Evolutionary conservation across 169 alveolate genomes (phyloP).

Genomic region (Pseudocohnilembus persalinus): DNA sequence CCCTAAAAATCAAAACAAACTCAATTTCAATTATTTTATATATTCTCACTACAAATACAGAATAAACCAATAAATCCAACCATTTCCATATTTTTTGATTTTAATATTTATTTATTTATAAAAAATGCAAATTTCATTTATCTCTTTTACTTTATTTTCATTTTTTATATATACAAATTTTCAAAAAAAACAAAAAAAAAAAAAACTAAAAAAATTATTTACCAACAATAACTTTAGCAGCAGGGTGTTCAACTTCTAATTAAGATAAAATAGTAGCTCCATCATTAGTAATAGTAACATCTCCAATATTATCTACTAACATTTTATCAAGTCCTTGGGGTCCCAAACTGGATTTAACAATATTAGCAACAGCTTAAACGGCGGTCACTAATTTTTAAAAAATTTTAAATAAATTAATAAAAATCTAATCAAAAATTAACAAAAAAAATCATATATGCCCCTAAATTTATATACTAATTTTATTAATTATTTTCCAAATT

Average conservation of each 20-base stretch:
- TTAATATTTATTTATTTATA: no score
- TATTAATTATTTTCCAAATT: not conserved
- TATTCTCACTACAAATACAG: no score
- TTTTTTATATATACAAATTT: no score
- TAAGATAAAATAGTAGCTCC: constrained; percentile 99
- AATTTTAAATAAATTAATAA: not conserved
- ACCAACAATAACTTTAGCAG: constrained; percentile 91
- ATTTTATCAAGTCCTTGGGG: constrained; percentile 99
- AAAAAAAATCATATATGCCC: not conserved
- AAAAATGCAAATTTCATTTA: no score
- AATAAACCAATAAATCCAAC: no score
- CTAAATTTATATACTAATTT: not conserved
- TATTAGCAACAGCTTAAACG: constrained; percentile 96
- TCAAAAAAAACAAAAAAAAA: no score
- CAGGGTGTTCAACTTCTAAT: constrained; percentile 99
- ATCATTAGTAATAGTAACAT: constrained; percentile 98
- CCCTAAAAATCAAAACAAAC: not conserved
- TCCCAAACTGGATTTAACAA: constrained; percentile 97
- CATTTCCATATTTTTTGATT: no score
- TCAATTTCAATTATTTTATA: no score
- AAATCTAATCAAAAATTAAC: no score
- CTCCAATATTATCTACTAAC: constrained; percentile 99
- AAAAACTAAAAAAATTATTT: not conserved
- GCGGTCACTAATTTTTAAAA: constrained; percentile 90
- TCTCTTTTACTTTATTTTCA: not conserved